A percentile compares a stretch with the other conserved stretches of the same genome.
Evolutionary conservation across 768 basidiomycete genomes (phyloP).

Genomic region (Roridomyces roridus): DNA sequence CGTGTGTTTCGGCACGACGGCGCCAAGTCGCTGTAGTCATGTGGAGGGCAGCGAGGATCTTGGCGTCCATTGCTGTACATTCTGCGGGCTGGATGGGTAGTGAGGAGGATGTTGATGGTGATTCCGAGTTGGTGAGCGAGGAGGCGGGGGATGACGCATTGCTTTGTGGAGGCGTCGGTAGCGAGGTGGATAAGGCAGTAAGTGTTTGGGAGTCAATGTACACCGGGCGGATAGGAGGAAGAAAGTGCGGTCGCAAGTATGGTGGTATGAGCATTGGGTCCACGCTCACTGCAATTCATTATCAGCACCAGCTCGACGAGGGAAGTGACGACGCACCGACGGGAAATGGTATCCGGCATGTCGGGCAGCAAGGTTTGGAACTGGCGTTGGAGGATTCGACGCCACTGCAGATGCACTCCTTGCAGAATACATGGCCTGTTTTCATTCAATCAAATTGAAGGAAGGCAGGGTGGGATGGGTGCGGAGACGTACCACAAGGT

Average conservation of each 20-base stretch:
- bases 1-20: conserved; percentile 56
- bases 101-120: neutral
- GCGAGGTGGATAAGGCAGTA: conserved; percentile 1
- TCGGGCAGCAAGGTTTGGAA: conserved; percentile 65
- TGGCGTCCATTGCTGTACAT: conserved; percentile 35
- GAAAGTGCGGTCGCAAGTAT: conserved; percentile 62
- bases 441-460: neutral
- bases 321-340: conserved; percentile 47
- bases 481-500: conserved; percentile 61
- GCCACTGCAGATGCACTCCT: conserved; percentile 57
- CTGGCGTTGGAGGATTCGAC: conserved; percentile 52
- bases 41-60: conserved; percentile 47
- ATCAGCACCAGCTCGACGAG: neutral
- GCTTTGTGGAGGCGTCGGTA: neutral
- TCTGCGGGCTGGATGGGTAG: too few relatives aligned
- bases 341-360: conserved; percentile 60
- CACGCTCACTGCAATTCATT: conserved; percentile 43
- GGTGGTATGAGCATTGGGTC: conserved; percentile 58
- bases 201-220: conserved; percentile 35
- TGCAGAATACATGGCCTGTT: conserved; percentile 71
- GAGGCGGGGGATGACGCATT: too few relatives aligned
- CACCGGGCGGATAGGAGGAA: conserved; percentile 63
- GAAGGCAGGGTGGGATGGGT: neutral
- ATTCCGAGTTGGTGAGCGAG: neutral
- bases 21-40: conserved; percentile 52